These are phyloP conservation scores for Quercus berberidifolia DNA, from an alignment of 306 rosid species.

Conservation along the genomic window DNA sequence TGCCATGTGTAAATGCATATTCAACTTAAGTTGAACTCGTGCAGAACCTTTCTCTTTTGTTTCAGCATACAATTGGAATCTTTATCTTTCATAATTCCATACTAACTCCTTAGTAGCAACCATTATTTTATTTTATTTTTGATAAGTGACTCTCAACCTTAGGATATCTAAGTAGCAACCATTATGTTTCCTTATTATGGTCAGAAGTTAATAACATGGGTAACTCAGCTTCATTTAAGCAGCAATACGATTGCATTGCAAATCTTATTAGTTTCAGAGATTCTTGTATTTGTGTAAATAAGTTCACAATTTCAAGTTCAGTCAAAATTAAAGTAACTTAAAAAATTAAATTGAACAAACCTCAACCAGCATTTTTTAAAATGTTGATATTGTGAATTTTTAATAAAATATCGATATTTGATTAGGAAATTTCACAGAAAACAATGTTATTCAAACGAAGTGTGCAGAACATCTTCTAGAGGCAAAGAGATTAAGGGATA, in stretches of 20 bases:
- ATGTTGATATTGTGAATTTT: too few species aligned
- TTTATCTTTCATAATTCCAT: neutral
- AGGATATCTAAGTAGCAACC: neutral
- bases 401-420: too few species aligned
- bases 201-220: neutral
- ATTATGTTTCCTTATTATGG: neutral
- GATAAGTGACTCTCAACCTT: too few species aligned
- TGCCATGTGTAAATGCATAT: neutral
- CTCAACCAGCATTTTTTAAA: too few species aligned
- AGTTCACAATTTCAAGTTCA: neutral
- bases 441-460: neutral
- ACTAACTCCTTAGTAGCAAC: neutral
- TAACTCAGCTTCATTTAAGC: neutral
- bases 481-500: neutral
- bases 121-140: too few species aligned
- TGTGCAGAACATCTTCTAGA: neutral
- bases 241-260: neutral
- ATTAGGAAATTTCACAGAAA: neutral
- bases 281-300: neutral
- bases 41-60: neutral
- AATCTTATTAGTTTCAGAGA: neutral
- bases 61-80: neutral
- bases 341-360: neutral
- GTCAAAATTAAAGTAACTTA: neutral
- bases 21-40: neutral